Percentiles rank a stretch among this genome's conserved stretches.
phyloP scores from a whole-genome alignment of 129 eudicot species.

The Tanacetum coccineum region DNA sequence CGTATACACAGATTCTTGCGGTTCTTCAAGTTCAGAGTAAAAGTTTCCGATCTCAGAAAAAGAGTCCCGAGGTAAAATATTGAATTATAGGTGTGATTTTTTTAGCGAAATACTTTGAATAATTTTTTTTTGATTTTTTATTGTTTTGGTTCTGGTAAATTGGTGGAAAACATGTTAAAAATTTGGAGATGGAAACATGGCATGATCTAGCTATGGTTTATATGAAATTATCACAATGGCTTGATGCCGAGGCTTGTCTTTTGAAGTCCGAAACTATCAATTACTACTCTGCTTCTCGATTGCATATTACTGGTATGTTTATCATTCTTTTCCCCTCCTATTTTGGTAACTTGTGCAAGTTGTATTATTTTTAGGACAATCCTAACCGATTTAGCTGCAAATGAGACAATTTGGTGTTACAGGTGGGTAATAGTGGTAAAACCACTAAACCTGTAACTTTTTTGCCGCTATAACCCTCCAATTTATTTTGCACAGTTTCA shows the following conservation, averaged over 20 bases:
- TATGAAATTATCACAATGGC: constrained; percentile 61
- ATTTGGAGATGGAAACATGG: constrained; percentile 78
- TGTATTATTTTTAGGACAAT: not conserved
- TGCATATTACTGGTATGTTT: constrained; percentile 66
- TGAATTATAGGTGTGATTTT: not conserved
- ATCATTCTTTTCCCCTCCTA: not conserved
- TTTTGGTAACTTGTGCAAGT: not conserved
- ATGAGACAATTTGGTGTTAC: not conserved
- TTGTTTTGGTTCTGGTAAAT: constrained; percentile 24
- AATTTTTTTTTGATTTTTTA: not conserved
- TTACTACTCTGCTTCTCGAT: constrained; percentile 61
- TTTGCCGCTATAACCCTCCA: no score
- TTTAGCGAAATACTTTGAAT: not conserved
- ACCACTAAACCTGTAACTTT: no score
- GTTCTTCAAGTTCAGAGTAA: constrained; percentile 70
- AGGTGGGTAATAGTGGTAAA: not conserved
- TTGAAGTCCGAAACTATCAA: constrained; percentile 53
- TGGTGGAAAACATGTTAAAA: constrained; percentile 34
- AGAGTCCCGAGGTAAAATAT: constrained; percentile 29
- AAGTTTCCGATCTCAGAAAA: constrained; percentile 59
- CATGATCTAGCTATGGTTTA: constrained; percentile 73
- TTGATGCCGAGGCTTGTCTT: constrained; percentile 81
- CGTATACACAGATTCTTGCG: constrained; percentile 79
- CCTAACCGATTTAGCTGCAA: not conserved
- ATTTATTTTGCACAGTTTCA: no score